Percentiles rank a stretch among this genome's conserved stretches.
phyloP scores from a whole-genome alignment of 495 filamentous ascomycete species.

The Daldinia concentrica region DNA sequence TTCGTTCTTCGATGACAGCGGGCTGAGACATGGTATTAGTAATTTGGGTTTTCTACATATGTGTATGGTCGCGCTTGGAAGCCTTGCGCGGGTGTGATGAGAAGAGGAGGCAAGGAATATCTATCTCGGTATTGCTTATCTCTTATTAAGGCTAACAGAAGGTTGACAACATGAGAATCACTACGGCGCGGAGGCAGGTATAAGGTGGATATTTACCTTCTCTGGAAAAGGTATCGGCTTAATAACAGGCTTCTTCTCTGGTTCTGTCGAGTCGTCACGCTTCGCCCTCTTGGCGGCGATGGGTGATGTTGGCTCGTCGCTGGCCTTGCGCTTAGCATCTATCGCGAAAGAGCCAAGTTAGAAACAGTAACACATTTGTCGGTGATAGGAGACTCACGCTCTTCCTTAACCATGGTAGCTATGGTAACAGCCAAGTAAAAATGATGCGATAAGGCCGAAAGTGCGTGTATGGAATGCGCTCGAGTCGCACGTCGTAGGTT shows the following conservation, averaged over 20 bases:
- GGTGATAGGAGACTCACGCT: conserved; percentile 49
- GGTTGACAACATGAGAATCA: background rate
- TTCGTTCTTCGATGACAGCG: conserved; percentile 91
- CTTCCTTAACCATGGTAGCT: conserved; percentile 56
- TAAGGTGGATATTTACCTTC: conserved; percentile 63
- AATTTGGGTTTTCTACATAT: background rate
- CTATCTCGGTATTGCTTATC: background rate
- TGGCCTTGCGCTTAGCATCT: conserved; percentile 82
- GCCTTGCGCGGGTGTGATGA: background rate
- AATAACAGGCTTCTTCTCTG: conserved; percentile 59
- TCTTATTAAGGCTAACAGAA: background rate
- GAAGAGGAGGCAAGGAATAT: background rate
- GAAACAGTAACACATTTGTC: background rate
- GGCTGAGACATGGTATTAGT: conserved; percentile 59
- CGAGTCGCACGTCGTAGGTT: background rate
- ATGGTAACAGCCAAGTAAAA: background rate
- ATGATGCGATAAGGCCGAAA: background rate
- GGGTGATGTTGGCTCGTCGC: conserved; percentile 71
- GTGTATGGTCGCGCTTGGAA: background rate
- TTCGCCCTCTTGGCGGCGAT: conserved; percentile 71
- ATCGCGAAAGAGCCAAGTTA: conserved; percentile 21
- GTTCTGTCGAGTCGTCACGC: conserved; percentile 64
- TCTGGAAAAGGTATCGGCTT: conserved; percentile 83
- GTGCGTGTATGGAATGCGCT: background rate
- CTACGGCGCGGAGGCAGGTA: background rate